Evolutionary conservation across 2,329 filamentous ascomycete species (phyloP), one percentile per base, ranked within the genome.

Genomic region (Alternaria sp.): DNA sequence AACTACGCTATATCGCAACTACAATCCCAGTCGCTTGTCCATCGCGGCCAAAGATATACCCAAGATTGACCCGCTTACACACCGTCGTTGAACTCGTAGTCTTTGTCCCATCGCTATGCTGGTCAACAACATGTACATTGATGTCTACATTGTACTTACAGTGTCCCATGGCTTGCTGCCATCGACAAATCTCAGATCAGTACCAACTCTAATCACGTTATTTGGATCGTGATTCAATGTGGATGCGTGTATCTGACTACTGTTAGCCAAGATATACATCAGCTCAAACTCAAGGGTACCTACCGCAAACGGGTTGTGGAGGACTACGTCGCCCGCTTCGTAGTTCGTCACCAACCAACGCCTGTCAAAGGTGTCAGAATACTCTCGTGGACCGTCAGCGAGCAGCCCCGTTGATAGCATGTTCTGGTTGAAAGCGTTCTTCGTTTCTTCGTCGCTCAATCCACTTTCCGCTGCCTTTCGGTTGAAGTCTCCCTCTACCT

Each of bases 341-440:
- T 87, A 89, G 66, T 74, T 83, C 66, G 77, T 86, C 74, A 81
- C 85, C 76, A 82, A 80, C 88, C 78, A 88, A 72, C 73, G 69
- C 56, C 85, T 80, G 15, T 75, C 81, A 59, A 84, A 79, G 3
- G 79, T 77, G 23, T 79, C 78, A 3, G 81, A 81, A 64, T 83
- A 84, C 36, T 79, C 79, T 19, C 78, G 79, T 1, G 86, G 84
- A 0, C 81, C 82, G 28, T 88, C 83, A 10, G 83, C 83, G 2
- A 89, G 79, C 36, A 88, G 73, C 0, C 86, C 87, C 0, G 81
- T 85, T 0, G 80, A 77, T 79, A 88, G 85, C 87, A 89, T 89
- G 65, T 89, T 88, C 19, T 81, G 79, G 66, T 89, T 89, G 72
- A 79, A 80, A 3, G 74, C 76, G 44, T 72, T 69, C 51, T 72